phyloP scores from a whole-genome alignment of 352 stramenopile genomes.

The Globisporangium abappressorium region DNA sequence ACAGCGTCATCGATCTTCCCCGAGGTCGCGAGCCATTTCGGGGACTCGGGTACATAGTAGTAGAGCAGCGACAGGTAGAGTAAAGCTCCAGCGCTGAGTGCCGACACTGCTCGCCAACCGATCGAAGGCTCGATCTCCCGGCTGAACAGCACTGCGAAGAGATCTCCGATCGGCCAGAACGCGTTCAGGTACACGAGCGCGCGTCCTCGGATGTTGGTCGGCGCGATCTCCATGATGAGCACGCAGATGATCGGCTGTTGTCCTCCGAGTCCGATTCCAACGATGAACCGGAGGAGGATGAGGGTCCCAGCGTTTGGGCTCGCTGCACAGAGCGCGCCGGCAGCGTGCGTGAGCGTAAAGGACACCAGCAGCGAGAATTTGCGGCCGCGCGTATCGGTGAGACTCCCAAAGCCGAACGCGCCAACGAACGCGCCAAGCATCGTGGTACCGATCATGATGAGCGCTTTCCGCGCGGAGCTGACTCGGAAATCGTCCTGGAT shows the following conservation, averaged over 20 bases:
- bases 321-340: conserved; percentile 30
- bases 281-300: conserved; percentile 31
- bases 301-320: conserved; percentile 30
- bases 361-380: conserved; percentile 36
- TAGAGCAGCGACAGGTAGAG: conserved; percentile 22
- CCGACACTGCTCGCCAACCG: conserved; percentile 20
- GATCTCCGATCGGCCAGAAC: conserved; percentile 31
- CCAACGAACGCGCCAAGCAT: conserved; percentile 38
- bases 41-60: conserved; percentile 51
- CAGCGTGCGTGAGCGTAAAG: conserved; percentile 31
- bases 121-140: conserved; percentile 21
- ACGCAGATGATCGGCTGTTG: conserved; percentile 41
- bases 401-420: conserved; percentile 37
- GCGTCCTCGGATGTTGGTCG: conserved; percentile 41
- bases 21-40: conserved; percentile 57
- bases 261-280: conserved; percentile 43
- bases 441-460: neutral
- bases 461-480: neutral
- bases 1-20: conserved; percentile 49
- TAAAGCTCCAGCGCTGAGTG: conserved; percentile 2
- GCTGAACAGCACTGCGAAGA: conserved; percentile 31
- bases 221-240: conserved; percentile 50
- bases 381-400: conserved; percentile 53
- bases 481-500: neutral
- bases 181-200: conserved; percentile 39